Percentiles rank a stretch among this genome's conserved stretches.
Conservation (phyloP, 352 stramenopile species). For the Pythium utonaiense region DNA sequence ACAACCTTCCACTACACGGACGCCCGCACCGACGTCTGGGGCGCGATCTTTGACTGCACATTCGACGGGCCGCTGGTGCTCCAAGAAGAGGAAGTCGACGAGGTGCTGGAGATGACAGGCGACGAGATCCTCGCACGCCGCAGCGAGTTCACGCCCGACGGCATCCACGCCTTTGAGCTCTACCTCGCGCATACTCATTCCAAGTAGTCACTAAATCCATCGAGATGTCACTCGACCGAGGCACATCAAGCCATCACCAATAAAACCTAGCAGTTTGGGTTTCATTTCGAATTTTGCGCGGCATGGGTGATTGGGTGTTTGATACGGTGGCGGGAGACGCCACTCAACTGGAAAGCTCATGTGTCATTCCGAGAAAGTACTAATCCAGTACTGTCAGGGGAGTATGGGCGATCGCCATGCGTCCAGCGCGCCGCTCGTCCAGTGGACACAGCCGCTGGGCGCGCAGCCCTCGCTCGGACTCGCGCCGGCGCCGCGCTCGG, state of each 20-base stretch:
- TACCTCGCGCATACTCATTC: conserved; percentile 52
- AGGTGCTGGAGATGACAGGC: conserved; percentile 69
- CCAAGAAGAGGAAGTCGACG: conserved; percentile 74
- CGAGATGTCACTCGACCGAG: background rate
- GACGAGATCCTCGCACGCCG: conserved; percentile 63
- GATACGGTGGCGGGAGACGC: conserved; percentile 10
- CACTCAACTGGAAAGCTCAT: background rate
- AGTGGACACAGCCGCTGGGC: conserved; percentile 30
- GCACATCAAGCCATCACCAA: background rate
- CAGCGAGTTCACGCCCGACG: conserved; percentile 74
- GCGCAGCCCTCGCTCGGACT: background rate
- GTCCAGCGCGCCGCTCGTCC: background rate
- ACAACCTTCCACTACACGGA: conserved; percentile 71
- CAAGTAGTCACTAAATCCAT: no score
- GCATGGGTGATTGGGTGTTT: conserved; percentile 15
- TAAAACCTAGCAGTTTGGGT: conserved; percentile 13
- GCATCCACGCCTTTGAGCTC: conserved; percentile 73
- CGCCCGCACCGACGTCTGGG: conserved; percentile 61
- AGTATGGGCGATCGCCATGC: conserved; percentile 10
- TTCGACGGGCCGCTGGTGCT: conserved; percentile 63
- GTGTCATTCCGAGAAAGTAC: background rate
- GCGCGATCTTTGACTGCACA: conserved; percentile 71
- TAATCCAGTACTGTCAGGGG: no score
- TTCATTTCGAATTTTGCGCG: conserved; percentile 6
- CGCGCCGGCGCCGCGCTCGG: conserved; percentile 37